Percentiles rank a stretch among this genome's conserved stretches.
Evolutionary conservation across 129 eudicot genomes (phyloP).

Genomic region (Helianthus annuus): HanXRQr2.0-SUNRISE NC_035444.2:22702425-22702924

Average conservation of each 20-base stretch:
- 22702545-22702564: slow-evolving; percentile 77
- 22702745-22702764: not conserved
- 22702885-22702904: no score
- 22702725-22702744: not conserved
- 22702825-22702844: no score
- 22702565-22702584: slow-evolving; percentile 81
- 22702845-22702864: no score
- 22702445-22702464: not conserved
- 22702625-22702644: slow-evolving; percentile 63
- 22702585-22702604: slow-evolving; percentile 80
- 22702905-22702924: no score
- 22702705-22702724: not conserved
- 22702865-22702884: no score
- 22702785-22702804: no score
- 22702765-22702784: not conserved
- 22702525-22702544: slow-evolving; percentile 79
- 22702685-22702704: not conserved
- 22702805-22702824: no score
- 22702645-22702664: slow-evolving; percentile 84
- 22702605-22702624: slow-evolving; percentile 82
- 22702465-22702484: not conserved
- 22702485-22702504: slow-evolving; percentile 7
- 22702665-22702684: slow-evolving; percentile 32
- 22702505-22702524: slow-evolving; percentile 65
- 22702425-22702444: not conserved